Evolutionary conservation across 2,329 filamentous ascomycete species (phyloP), one percentile per base, ranked within the genome.

Genomic region (Achaetomium macrosporum): DNA sequence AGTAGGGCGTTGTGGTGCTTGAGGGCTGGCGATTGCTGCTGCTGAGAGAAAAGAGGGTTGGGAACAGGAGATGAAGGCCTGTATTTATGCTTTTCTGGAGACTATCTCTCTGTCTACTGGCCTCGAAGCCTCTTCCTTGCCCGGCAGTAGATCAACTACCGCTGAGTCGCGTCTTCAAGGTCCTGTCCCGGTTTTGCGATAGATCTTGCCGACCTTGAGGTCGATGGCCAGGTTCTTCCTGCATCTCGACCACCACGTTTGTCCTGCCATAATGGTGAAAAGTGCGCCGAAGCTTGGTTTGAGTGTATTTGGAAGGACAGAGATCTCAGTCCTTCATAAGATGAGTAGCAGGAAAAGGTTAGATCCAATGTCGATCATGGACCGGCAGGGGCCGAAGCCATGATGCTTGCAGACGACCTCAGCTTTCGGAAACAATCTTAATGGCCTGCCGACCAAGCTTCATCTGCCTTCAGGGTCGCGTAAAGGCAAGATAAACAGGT

Each of bases 171-270:
- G 25, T 7, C 25, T 7, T 25, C 25, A 25, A 25, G 25, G 25
- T 7, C 25, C 25, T 7, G 4, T 25, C 25, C 25, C 25, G 25
- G 16, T 42, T 37, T 45, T 45, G 11, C 31, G 12, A 16, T n/a
- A 45, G 30, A 31, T 33, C 16, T 35, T 17, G 8, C 36, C 16
- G 7, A 17, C 17, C 6, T 17, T 15, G 9, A 47, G 44, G 47
- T 12, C 25, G 31, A 48, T 51, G 44, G 44, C 43, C 48, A 51
- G 53, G 53, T 51, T 43, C 48, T 51, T 42, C 33, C 12, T 44
- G 33, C 40, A 51, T 36, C n/a, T 30, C 37, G 4, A 29, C 8
- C 9, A 29, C 13, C 30, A 35, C 16, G 35, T n/a, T 33, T 3
- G 9, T 13, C 40, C 36, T 36, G 35, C 35, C 13, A 39, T 48